Evolutionary conservation across 2,329 filamentous ascomycete species (phyloP), one percentile per base, ranked within the genome.

Genomic region (Chaetomium sp.): DNA sequence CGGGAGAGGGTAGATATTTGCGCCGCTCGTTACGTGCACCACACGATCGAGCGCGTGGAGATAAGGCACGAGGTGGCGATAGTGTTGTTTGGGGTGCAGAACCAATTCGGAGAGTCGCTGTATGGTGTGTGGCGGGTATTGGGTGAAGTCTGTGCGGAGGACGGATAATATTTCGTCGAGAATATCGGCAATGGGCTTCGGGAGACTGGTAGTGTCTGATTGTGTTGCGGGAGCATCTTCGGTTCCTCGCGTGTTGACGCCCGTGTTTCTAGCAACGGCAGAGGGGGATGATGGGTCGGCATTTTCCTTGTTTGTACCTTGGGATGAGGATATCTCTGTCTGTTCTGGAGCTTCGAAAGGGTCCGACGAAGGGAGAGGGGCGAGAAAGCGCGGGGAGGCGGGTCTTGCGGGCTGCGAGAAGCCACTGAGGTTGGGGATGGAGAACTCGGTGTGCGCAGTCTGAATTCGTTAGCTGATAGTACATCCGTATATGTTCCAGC

Each of bases 81-180:
- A 96, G 71, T 96, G 88, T 54, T 79, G 79, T 58, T 77, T 86
- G 1, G 94, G 94, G 33, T 78, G 73, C 38, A 95, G 77, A 4
- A 96, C 76, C 35, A 97, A 85, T 75, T 99, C 94, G 27, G 91
- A 84, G 27, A 99, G 80, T 41, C 94, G 87, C 72, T 99, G 94
- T 59, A 96, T 81, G 3, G 94, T 97, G 69, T 97, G 90, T 0
- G 94, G 94, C 1, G 94, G 92, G 64, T 88, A 81, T 3, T 77
- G 75, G 27, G 81, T 68, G 71, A 99, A 99, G 62, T 80, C 81
- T 2, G 76, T 77, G 49, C 72, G 76, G 41, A 96, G 76, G 12
- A 85, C 84, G 5, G 71, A 70, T 41, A 72, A 78, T 61, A 89
- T 85, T 55, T 81, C 81, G 57, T 71, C 68, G 47, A 89, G 72